Evolutionary conservation across 768 basidiomycete genomes (phyloP).

Genomic region (Royoungia palumana): DNA sequence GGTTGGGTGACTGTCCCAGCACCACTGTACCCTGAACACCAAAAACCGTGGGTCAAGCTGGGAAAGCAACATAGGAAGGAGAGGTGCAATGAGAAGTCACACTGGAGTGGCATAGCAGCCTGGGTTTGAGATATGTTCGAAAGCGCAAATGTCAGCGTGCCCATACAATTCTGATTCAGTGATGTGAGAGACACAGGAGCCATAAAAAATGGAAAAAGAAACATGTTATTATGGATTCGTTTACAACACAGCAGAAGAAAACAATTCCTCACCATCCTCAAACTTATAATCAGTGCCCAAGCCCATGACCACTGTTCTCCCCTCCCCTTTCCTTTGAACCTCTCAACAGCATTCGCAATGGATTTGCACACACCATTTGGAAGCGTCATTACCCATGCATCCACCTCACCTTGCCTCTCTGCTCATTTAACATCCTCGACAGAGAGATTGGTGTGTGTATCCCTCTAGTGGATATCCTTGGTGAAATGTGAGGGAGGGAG

Average conservation of each 20-base stretch:
- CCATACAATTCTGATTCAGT: slow-evolving; percentile 74
- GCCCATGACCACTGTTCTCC: slow-evolving; percentile 74
- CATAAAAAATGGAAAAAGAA: slow-evolving; percentile 31
- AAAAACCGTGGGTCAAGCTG: slow-evolving; percentile 77
- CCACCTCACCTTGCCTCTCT: slow-evolving; percentile 87
- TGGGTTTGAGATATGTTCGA: slow-evolving; percentile 92
- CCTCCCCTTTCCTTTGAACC: slow-evolving; percentile 55
- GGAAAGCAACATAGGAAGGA: slow-evolving; percentile 65
- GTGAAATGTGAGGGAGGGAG: slow-evolving; percentile 89
- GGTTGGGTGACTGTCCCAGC: slow-evolving; percentile 80
- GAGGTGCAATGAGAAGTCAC: slow-evolving; percentile 88
- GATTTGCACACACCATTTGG: slow-evolving; percentile 98
- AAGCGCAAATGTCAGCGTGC: slow-evolving; percentile 58
- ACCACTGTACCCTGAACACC: slow-evolving; percentile 95
- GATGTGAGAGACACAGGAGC: background rate
- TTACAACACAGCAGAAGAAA: slow-evolving; percentile 23
- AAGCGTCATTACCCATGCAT: slow-evolving; percentile 98
- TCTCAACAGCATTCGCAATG: slow-evolving; percentile 90
- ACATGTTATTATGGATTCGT: slow-evolving; percentile 35
- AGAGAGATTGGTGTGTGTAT: slow-evolving; percentile 87
- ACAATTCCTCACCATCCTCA: slow-evolving; percentile 80
- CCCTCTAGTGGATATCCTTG: slow-evolving; percentile 76
- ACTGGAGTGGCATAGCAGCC: slow-evolving; percentile 95
- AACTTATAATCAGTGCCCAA: slow-evolving; percentile 94
- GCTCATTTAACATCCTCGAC: slow-evolving; percentile 76